Percentiles rank a stretch among this genome's conserved stretches.
Evolutionary conservation across 768 basidiomycete genomes (phyloP).

Genomic region (Termitomyces sp.): DNA sequence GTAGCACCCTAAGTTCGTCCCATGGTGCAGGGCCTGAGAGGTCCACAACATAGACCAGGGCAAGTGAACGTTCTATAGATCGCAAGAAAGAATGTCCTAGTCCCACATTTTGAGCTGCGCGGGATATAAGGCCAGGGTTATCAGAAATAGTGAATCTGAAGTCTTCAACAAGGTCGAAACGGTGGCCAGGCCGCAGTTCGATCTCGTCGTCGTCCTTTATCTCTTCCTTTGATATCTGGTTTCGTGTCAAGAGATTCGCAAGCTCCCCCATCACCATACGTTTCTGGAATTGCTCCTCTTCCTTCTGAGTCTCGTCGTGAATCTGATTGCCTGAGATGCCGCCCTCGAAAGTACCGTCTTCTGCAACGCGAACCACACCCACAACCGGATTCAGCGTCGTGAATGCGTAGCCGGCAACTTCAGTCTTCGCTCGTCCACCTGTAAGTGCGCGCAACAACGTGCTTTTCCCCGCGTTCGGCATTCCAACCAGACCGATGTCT

Average conservation of each 20-base stretch:
- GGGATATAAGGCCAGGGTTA: conserved; percentile 88
- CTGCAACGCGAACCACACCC: conserved; percentile 80
- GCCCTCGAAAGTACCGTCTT: conserved; percentile 74
- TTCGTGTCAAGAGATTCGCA: conserved; percentile 45
- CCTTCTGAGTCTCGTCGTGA: conserved; percentile 63
- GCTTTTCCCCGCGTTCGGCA: conserved; percentile 94
- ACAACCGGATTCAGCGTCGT: conserved; percentile 94
- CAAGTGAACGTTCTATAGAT: conserved; percentile 87
- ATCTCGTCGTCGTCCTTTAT: conserved; percentile 9
- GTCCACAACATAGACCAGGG: conserved; percentile 91
- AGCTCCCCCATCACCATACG: conserved; percentile 47
- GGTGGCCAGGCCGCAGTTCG: conserved; percentile 32
- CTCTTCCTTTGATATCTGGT: conserved; percentile 27
- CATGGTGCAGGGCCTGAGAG: conserved; percentile 69
- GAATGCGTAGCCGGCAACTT: conserved; percentile 89
- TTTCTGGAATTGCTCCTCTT: conserved; percentile 39
- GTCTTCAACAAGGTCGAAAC: conserved; percentile 59
- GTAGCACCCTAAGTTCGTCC: conserved; percentile 67
- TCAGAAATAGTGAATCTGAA: conserved; percentile 95
- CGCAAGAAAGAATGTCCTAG: conserved; percentile 92
- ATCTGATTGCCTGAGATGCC: conserved; percentile 40
- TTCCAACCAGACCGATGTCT: conserved; percentile 93
- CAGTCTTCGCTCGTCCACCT: conserved; percentile 74
- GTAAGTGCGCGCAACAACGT: conserved; percentile 89
- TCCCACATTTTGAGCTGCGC: conserved; percentile 84